phyloP scores from a whole-genome alignment of 2,329 filamentous ascomycete species.

The Talaromyces sp. region DNA sequence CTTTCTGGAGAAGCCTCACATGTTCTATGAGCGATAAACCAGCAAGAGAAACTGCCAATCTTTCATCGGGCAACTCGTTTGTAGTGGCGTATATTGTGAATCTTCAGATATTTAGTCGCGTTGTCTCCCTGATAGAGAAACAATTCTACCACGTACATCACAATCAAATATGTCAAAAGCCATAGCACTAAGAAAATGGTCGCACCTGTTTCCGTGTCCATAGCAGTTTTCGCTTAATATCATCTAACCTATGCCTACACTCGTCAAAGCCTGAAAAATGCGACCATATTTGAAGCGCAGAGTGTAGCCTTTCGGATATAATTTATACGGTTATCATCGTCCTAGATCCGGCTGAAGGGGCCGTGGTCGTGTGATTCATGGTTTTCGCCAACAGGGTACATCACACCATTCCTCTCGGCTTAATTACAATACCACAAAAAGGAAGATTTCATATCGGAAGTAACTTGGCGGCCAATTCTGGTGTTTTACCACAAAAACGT shows the following conservation, averaged over 20 bases:
- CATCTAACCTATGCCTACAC: not conserved
- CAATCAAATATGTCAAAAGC: not conserved
- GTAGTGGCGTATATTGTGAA: not conserved
- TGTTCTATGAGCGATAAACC: not conserved
- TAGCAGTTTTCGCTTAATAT: not conserved
- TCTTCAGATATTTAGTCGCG: not conserved
- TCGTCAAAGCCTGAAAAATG: not conserved
- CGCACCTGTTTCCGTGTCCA: not conserved
- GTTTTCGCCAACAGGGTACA: not conserved
- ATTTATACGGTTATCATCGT: not conserved
- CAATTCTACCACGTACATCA: not conserved
- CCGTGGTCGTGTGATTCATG: not conserved
- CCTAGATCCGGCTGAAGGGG: too few relatives aligned
- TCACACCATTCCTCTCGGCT: not conserved
- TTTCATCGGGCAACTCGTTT: not conserved
- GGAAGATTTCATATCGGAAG: not conserved
- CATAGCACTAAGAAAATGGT: not conserved
- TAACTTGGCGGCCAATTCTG: not conserved
- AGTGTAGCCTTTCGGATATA: not conserved
- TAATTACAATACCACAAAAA: not conserved
- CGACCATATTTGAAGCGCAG: not conserved
- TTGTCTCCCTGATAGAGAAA: not conserved
- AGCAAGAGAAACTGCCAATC: not conserved
- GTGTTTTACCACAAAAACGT: not conserved
- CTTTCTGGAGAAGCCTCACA: constrained; percentile 1